Conservation (phyloP, 1,284 basidiomycete species). For the Trametes sp. region DNA sequence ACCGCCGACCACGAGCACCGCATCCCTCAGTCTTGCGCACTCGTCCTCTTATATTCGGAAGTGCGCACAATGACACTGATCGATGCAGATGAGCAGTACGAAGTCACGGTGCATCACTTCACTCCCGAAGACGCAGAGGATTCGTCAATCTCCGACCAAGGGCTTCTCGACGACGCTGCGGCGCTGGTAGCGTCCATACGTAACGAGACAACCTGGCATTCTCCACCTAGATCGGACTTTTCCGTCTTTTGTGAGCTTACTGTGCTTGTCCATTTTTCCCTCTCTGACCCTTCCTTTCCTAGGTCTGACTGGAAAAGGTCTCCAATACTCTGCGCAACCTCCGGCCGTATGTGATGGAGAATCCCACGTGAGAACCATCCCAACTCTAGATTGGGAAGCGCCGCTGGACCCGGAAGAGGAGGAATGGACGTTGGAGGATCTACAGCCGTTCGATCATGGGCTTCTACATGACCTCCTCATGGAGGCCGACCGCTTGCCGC, state of each 20-base stretch:
- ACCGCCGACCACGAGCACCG: too few species aligned
- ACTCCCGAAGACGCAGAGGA: neutral
- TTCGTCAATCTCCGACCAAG: neutral
- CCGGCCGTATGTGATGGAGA: neutral
- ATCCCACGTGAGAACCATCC: neutral
- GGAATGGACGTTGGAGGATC: conserved; percentile 19
- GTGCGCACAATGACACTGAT: too few species aligned
- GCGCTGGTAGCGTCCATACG: neutral
- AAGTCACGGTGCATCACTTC: neutral
- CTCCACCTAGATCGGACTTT: neutral
- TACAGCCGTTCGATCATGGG: conserved; percentile 33
- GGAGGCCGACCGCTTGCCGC: neutral
- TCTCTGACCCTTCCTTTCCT: neutral
- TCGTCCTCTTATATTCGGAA: too few species aligned
- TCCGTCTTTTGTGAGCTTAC: neutral
- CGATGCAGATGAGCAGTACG: too few species aligned
- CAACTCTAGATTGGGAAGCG: neutral
- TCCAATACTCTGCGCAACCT: neutral
- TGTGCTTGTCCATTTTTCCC: neutral
- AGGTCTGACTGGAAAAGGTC: neutral
- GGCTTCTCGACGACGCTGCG: neutral
- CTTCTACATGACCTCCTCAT: conserved; percentile 9
- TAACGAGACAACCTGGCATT: neutral
- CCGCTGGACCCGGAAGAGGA: conserved; percentile 18
- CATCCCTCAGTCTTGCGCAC: too few species aligned